phyloP scores from a whole-genome alignment of 495 filamentous ascomycete species.

The Penicillium maclennaniae region DNA sequence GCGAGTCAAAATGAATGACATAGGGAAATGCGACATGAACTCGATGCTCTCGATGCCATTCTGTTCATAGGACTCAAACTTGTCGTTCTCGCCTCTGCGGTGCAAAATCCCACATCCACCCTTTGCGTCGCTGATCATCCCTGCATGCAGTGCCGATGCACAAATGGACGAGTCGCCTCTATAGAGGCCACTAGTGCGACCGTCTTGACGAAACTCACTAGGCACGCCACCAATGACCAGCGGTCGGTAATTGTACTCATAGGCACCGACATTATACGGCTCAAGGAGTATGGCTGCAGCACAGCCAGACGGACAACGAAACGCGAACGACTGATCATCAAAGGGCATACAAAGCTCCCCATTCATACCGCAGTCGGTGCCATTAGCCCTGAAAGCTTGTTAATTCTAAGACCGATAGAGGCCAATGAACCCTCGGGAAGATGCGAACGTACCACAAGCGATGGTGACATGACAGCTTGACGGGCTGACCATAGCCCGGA shows the following conservation, averaged over 20 bases:
- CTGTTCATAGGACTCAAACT: slow-evolving; percentile 47
- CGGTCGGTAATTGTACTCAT: slow-evolving; percentile 60
- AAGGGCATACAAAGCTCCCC: slow-evolving; percentile 72
- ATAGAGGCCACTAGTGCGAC: slow-evolving; percentile 49
- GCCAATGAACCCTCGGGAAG: background rate
- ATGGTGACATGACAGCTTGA: slow-evolving; percentile 47
- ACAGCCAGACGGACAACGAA: slow-evolving; percentile 72
- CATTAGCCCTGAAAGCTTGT: slow-evolving; percentile 30
- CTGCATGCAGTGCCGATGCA: slow-evolving; percentile 68
- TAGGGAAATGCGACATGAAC: slow-evolving; percentile 68
- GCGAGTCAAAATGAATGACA: slow-evolving; percentile 57
- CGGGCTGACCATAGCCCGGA: slow-evolving; percentile 57
- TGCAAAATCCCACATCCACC: slow-evolving; percentile 73
- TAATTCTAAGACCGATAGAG: background rate
- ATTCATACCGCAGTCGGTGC: slow-evolving; percentile 64
- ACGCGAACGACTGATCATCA: slow-evolving; percentile 59
- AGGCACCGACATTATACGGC: slow-evolving; percentile 63
- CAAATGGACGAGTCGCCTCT: slow-evolving; percentile 78
- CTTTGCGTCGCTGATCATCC: slow-evolving; percentile 55
- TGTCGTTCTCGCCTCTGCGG: slow-evolving; percentile 54
- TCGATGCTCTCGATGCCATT: slow-evolving; percentile 62
- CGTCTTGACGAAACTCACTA: slow-evolving; percentile 26
- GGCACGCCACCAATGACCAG: slow-evolving; percentile 67
- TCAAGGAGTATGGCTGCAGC: slow-evolving; percentile 59
- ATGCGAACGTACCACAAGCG: slow-evolving; percentile 47